Evolutionary conservation across 371 early-diverging fungal species (phyloP).

Genomic region (Mucor piriformis): DNA sequence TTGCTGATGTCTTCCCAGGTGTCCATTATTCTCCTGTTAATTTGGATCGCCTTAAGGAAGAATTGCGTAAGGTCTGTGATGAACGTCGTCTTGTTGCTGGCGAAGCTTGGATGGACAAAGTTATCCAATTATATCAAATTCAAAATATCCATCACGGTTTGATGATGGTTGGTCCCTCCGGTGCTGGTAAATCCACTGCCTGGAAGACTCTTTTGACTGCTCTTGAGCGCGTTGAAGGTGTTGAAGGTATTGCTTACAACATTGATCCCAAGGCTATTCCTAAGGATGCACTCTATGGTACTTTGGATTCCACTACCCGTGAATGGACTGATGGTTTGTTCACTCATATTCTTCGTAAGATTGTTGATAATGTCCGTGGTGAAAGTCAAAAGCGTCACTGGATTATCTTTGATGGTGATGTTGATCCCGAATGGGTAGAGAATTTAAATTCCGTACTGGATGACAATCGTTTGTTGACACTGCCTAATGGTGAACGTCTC

Average conservation of each 20-base stretch:
- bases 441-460: constrained; percentile 98
- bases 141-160: constrained; percentile 98
- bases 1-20: constrained; percentile 96
- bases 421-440: constrained; percentile 99
- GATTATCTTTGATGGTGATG: constrained; percentile 99
- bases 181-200: constrained; percentile 93
- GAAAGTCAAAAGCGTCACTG: constrained; percentile 94
- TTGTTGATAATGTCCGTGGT: constrained; percentile 97
- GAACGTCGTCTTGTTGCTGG: constrained; percentile 78
- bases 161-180: constrained; percentile 99
- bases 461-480: constrained; percentile 94
- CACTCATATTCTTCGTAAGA: constrained; percentile 95
- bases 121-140: constrained; percentile 95
- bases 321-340: constrained; percentile 99
- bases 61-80: constrained; percentile 79
- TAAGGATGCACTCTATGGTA: constrained; percentile 96
- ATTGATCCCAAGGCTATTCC: constrained; percentile 98
- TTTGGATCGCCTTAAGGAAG: constrained; percentile 74
- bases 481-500: constrained; percentile 99
- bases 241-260: constrained; percentile 90
- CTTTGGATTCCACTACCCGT: constrained; percentile 94
- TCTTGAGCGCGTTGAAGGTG: constrained; percentile 83
- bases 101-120: constrained; percentile 93
- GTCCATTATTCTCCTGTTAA: constrained; percentile 84
- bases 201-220: constrained; percentile 92